Evolutionary conservation across 371 early-diverging fungal species (phyloP), one percentile per base, ranked within the genome.

Genomic region (Apophysomyces trapeziformis): DNA sequence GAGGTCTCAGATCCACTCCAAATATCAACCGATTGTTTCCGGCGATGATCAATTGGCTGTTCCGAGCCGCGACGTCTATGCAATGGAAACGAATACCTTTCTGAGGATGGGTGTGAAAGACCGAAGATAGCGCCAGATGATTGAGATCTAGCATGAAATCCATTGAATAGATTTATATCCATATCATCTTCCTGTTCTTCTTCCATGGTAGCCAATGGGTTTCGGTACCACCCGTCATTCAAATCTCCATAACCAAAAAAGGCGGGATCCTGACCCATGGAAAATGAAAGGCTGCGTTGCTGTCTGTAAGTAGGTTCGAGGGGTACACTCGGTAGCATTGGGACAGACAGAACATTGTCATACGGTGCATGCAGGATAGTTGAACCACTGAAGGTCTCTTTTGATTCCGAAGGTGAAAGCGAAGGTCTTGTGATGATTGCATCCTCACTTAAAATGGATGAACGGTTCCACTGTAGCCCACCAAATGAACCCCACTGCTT

Each of bases 251-350:
- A 83, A 4, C 80, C 83, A 63, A 82, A 82, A 45, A 71, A 73
- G 1, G 77, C 60, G 8, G 76, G 74, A 56, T 80, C 79, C 58
- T 83, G 80, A 8, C 83, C 83, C 72, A 83, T 77, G 2, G 83
- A 80, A 60, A 80, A 83, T 8, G 83, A 83, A 7, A 80, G 56
- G 62, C 83, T 83, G 32, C 83, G 79, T 4, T 83, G 83, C 38
- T 80, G 79, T 12, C 83, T 69, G 60, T 78, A 80, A 4, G 75
- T 77, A 8, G 83, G 80, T 57, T 80, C 75, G 7, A 70, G 59
- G 0, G 79, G 71, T 4, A 80, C 78, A 16, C 62, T 63, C 5
- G 83, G 83, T 16, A 83, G 37, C 83, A 83, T 83, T 13, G 83
- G 83, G 3, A 78, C 79, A 21, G 82, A 68, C 3, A 73, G 62